Evolutionary conservation across 345 rosid species (phyloP), one percentile per base, ranked within the genome.

Genomic region (Aquilaria yunnanensis): DNA sequence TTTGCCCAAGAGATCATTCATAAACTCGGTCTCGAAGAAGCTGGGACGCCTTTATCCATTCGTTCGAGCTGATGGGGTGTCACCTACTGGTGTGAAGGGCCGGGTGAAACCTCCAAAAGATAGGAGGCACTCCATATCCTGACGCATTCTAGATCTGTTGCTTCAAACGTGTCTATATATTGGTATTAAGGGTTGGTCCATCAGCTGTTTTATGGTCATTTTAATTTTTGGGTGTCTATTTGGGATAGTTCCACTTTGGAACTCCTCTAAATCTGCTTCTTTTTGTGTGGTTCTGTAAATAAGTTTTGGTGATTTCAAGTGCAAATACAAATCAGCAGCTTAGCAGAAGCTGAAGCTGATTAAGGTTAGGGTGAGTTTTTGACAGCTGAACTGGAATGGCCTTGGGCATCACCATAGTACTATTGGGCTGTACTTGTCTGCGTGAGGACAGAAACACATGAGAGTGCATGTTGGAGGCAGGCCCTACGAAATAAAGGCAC

Each of bases 41-140:
- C 96, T 93, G 11, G 97, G 97, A 47, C 69, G 81, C 74, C 80
- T 92, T 51, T 77, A 83, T 66, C 93, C 93, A 8, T 93, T 92
- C 62, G 69, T 67, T 13, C 76, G 74, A 0, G 46, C 68, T 1
- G 81, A 76, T 60, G 88, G 89, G 34, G 56, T 78, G 47, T 8
- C 82, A 56, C 78, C 87, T 59, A 63, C 78, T 11, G 56, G 64
- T 62, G 73, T 72, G 48, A 89, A 69, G 77, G 71, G 77, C 50
- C 75, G 83, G 68, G 79, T 64, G 7, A 93, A 81, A 72, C 92
- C 92, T 2, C 72, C 69, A 47, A 90, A 93, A 77, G 78, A 88
- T 74, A 69, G 96, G 43, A 71, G 98, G 72, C 98, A 93, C 76
- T 90, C 98, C 32, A 80, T 90, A 71, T 88, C 98, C 60, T 90